Percentiles rank a stretch among this genome's conserved stretches.
These are phyloP conservation scores for Fusarium cicatricum DNA, from an alignment of 2,329 filamentous ascomycete species.

Conservation along the genomic window DNA sequence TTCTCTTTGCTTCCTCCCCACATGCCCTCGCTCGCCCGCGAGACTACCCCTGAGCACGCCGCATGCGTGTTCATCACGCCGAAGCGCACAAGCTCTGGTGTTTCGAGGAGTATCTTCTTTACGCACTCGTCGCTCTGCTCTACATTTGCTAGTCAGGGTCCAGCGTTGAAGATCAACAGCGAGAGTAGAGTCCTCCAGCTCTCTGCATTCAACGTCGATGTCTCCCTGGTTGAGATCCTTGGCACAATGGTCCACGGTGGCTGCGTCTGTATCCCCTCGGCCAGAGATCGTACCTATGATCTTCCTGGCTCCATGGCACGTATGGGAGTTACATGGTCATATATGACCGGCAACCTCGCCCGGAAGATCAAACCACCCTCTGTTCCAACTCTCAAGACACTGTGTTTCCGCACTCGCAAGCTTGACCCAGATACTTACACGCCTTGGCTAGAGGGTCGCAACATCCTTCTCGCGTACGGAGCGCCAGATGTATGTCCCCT, in stretches of 20 bases:
- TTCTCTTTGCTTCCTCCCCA: slow-evolving; percentile 48
- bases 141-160: slow-evolving; percentile 59
- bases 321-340: slow-evolving; percentile 61
- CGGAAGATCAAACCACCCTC: slow-evolving; percentile 50
- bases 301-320: slow-evolving; percentile 58
- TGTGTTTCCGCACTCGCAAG: slow-evolving; percentile 59
- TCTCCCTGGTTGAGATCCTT: slow-evolving; percentile 60
- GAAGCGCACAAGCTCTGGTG: slow-evolving; percentile 47
- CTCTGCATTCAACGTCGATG: slow-evolving; percentile 63
- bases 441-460: slow-evolving; percentile 56
- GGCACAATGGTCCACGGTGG: slow-evolving; percentile 63
- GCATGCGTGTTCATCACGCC: slow-evolving; percentile 71
- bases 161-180: slow-evolving; percentile 57
- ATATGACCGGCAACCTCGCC: slow-evolving; percentile 68
- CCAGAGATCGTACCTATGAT: slow-evolving; percentile 58
- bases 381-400: slow-evolving; percentile 50
- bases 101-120: slow-evolving; percentile 68
- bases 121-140: slow-evolving; percentile 67
- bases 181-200: slow-evolving; percentile 65
- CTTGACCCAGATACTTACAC: slow-evolving; percentile 59
- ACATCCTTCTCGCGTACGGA: slow-evolving; percentile 60
- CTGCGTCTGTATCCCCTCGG: slow-evolving; percentile 65
- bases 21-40: slow-evolving; percentile 41
- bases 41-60: slow-evolving; percentile 54
- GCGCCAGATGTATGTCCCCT: slow-evolving; percentile 61